These are phyloP conservation scores for Malus orientalis DNA, from an alignment of 306 rosid genomes.

Conservation along the genomic window DNA sequence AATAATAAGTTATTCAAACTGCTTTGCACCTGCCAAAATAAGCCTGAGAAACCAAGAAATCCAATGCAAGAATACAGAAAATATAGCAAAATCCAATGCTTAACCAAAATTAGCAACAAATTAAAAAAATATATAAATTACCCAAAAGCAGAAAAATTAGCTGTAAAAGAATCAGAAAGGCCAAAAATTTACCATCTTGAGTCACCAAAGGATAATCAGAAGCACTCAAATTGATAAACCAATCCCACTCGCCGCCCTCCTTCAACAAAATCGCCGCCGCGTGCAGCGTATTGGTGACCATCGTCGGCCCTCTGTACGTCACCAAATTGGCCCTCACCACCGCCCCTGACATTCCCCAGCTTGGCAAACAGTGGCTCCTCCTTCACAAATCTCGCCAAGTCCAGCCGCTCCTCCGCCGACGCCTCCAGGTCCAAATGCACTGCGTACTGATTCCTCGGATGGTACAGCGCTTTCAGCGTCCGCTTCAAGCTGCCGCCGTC, in stretches of 20 bases:
- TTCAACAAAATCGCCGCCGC: slow-evolving; percentile 63
- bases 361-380: slow-evolving; percentile 40
- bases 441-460: slow-evolving; percentile 58
- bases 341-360: slow-evolving; percentile 50
- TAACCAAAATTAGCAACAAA: background rate
- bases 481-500: slow-evolving; percentile 62
- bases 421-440: slow-evolving; percentile 77
- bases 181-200: slow-evolving; percentile 51
- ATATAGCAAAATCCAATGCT: background rate
- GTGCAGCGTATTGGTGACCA: slow-evolving; percentile 70
- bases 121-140: background rate
- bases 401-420: slow-evolving; percentile 45
- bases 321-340: slow-evolving; percentile 61
- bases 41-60: background rate
- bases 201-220: slow-evolving; percentile 75
- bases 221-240: slow-evolving; percentile 73
- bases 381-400: slow-evolving; percentile 41
- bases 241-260: slow-evolving; percentile 71
- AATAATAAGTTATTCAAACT: background rate
- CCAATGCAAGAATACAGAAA: background rate
- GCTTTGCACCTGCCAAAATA: background rate
- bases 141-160: background rate
- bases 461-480: slow-evolving; percentile 60
- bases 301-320: slow-evolving; percentile 65
- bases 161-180: background rate